Conservation (phyloP, 768 basidiomycete genomes). For the Erythrobasidium yunnanense region DNA sequence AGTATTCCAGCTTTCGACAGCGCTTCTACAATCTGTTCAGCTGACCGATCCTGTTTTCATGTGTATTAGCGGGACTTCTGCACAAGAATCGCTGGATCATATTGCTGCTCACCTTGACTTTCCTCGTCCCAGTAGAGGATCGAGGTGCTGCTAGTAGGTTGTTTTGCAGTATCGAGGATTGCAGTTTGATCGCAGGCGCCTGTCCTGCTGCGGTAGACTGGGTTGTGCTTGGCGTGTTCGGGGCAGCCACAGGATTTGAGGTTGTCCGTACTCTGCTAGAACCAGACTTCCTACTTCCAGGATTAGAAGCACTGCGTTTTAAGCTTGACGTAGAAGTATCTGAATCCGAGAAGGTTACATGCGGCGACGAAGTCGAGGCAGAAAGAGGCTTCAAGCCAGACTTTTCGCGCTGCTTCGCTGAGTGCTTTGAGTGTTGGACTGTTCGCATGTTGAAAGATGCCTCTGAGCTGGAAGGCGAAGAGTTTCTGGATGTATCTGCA, state of each 20-base stretch:
- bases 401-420: slow-evolving; percentile 3
- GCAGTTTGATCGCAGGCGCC: background rate
- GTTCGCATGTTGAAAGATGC: background rate
- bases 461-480: background rate
- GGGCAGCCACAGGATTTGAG: background rate
- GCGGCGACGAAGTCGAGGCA: background rate
- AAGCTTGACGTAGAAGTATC: background rate
- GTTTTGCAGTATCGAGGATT: background rate
- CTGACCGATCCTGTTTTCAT: background rate
- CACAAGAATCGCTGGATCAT: background rate
- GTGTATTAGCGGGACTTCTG: background rate
- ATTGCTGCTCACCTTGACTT: background rate
- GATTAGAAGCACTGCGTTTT: background rate
- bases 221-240: background rate
- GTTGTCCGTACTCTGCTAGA: background rate
- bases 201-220: background rate
- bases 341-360: background rate
- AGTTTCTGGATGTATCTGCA: slow-evolving; percentile 5
- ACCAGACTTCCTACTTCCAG: background rate
- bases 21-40: slow-evolving; percentile 21
- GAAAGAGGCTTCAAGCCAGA: slow-evolving; percentile 4
- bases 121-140: background rate
- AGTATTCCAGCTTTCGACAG: slow-evolving; percentile 18
- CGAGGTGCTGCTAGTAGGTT: background rate
- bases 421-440: background rate